Evolutionary conservation across 2,329 filamentous ascomycete genomes (phyloP).

Genomic region (Trichoderma sp.): DNA sequence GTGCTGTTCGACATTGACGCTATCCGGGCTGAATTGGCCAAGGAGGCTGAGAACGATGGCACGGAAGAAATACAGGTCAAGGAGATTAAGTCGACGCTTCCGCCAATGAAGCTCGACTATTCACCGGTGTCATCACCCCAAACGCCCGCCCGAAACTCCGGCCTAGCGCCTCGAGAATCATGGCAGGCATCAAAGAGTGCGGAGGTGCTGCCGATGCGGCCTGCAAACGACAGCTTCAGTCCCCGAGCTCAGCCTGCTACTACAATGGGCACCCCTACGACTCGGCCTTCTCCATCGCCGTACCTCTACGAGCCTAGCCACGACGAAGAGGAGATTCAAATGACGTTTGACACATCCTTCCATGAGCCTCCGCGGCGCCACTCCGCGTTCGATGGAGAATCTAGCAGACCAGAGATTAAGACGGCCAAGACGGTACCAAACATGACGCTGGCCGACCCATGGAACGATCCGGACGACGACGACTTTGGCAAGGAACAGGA

Average conservation of each 20-base stretch:
- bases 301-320: conserved; percentile 39
- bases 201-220: conserved; percentile 37
- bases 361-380: conserved; percentile 29
- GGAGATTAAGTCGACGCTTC: conserved; percentile 84
- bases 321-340: conserved; percentile 59
- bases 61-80: conserved; percentile 61
- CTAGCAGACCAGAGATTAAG: conserved; percentile 33
- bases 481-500: conserved; percentile 73
- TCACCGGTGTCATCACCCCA: conserved; percentile 36
- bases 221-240: conserved; percentile 29
- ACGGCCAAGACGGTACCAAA: conserved; percentile 52
- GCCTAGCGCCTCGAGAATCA: conserved; percentile 24
- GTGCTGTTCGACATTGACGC: conserved; percentile 96
- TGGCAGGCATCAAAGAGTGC: conserved; percentile 52
- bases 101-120: conserved; percentile 80
- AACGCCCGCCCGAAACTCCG: conserved; percentile 28
- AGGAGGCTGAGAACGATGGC: conserved; percentile 59
- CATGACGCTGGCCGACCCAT: conserved; percentile 60
- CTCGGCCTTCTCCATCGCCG: not conserved
- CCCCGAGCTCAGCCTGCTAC: not conserved
- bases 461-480: conserved; percentile 68
- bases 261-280: not conserved
- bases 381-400: conserved; percentile 29
- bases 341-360: conserved; percentile 72
- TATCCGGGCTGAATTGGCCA: conserved; percentile 81